Evolutionary conservation across 2,329 filamentous ascomycete species (phyloP), one percentile per base, ranked within the genome.

Genomic region (Curvularia hawaiiensis): DNA sequence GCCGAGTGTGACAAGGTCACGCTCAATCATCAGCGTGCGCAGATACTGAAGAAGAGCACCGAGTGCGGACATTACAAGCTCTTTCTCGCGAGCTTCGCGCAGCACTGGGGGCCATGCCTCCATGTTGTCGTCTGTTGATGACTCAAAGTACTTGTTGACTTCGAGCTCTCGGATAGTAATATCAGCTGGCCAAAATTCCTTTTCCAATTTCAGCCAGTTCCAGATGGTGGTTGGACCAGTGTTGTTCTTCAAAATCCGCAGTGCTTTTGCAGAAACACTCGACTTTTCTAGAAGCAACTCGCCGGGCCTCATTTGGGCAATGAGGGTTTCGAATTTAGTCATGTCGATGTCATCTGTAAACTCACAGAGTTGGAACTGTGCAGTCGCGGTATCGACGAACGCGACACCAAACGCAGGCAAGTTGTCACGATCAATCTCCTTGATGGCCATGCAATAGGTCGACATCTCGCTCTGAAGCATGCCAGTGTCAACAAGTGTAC

Each of bases 381-480:
- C 95, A 0, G 94, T 99, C 1, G 95, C 93, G 8, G 95, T 95
- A 73, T 99, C 95, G 11, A 96, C 91, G 76, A 98, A 97, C 0
- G 92, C 89, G 50, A 99, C 88, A 9, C 95, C 95, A 74, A 99
- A 99, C 0, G 87, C 87, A 5, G 95, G 93, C 28, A 87, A 81
- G 52, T 88, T 90, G 60, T 95, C 87, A 1, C 86, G 80, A 11
- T 90, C 81, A 0, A 77, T 76, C 62, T 83, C 81, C 62, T 99
- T 99, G 78, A 99, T 95, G 1, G 95, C 90, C 52, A 95, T 92
- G 74, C 95, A 99, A 76, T 92, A 98, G 0, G 92, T 96, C 1
- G 95, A 91, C 89, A 97, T 97, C 75, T 99, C 95, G 71, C 97
- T 92, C 75, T 98, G 94, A 40, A 99, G 85, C 95, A 99, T 99